Evolutionary conservation across 306 rosid genomes (phyloP).

Genomic region (Ormosia semicastrata): DNA sequence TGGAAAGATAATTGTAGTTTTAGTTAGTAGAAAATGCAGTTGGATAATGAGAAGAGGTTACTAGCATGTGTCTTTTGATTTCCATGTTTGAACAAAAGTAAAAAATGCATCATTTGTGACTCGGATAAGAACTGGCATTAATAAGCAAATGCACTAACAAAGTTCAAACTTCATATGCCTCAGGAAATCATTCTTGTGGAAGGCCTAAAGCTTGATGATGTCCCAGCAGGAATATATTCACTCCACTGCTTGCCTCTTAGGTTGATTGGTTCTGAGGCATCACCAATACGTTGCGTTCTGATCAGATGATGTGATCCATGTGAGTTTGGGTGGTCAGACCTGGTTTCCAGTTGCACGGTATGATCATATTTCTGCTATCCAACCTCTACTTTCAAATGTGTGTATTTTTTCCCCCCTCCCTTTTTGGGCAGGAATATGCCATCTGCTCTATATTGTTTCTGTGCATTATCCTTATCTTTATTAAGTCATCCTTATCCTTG

Average conservation of each 20-base stretch:
- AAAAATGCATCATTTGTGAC: neutral
- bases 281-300: slow-evolving; percentile 86
- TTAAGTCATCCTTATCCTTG: neutral
- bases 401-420: neutral
- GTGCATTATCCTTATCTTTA: neutral
- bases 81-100: neutral
- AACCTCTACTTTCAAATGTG: neutral
- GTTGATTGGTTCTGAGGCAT: slow-evolving; percentile 84
- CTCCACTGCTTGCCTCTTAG: slow-evolving; percentile 85
- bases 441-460: neutral
- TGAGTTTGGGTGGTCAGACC: slow-evolving; percentile 7
- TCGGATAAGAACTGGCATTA: neutral
- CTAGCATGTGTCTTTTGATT: neutral
- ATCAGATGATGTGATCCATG: slow-evolving; percentile 34
- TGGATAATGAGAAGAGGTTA: neutral
- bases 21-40: neutral
- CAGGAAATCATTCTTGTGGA: slow-evolving; percentile 97
- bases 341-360: neutral
- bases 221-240: slow-evolving; percentile 61
- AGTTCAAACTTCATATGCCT: slow-evolving; percentile 1
- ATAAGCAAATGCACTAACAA: slow-evolving; percentile 17
- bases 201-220: slow-evolving; percentile 78
- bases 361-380: neutral
- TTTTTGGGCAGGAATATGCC: slow-evolving; percentile 29
- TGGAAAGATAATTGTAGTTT: neutral